Percentiles rank a stretch among this genome's conserved stretches.
phyloP scores from a whole-genome alignment of 140 eudicot genomes.

The Erigeron philadelphicus region DNA sequence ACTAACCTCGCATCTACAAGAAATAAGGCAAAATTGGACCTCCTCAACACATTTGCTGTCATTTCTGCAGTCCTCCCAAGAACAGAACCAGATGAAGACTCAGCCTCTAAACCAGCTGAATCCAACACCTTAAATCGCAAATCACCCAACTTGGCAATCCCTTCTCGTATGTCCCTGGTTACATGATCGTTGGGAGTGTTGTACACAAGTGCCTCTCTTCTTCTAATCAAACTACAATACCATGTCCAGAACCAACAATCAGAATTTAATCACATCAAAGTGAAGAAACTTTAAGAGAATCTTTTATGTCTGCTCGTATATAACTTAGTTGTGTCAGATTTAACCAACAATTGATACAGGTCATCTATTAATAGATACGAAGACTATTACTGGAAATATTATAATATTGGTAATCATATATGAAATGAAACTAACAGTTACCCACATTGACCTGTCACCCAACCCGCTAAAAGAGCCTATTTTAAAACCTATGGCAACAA shows the following conservation, averaged over 20 bases:
- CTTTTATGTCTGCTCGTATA: not conserved
- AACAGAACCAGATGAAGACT: conserved; percentile 94
- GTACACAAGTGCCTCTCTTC: conserved; percentile 97
- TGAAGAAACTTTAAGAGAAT: not conserved
- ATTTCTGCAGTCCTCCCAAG: conserved; percentile 87
- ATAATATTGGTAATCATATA: not conserved
- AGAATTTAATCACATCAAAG: not conserved
- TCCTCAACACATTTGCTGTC: conserved; percentile 72
- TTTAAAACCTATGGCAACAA: not conserved
- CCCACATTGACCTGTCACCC: not conserved
- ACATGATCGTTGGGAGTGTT: conserved; percentile 92
- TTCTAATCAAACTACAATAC: conserved; percentile 61
- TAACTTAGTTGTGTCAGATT: not conserved
- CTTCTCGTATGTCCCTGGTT: conserved; percentile 87
- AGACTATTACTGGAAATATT: not conserved
- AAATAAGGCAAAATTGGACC: conserved; percentile 63
- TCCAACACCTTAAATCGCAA: conserved; percentile 84
- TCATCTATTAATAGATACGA: not conserved
- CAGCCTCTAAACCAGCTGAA: conserved; percentile 96
- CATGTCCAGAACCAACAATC: conserved; percentile 20
- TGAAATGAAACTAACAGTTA: not conserved
- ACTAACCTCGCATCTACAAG: conserved; percentile 75
- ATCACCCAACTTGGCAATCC: conserved; percentile 84
- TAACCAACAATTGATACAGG: too few relatives aligned
- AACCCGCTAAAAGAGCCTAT: not conserved